Evolutionary conservation across 2,329 filamentous ascomycete species (phyloP).

Genomic region (Botrytis medusae): DNA sequence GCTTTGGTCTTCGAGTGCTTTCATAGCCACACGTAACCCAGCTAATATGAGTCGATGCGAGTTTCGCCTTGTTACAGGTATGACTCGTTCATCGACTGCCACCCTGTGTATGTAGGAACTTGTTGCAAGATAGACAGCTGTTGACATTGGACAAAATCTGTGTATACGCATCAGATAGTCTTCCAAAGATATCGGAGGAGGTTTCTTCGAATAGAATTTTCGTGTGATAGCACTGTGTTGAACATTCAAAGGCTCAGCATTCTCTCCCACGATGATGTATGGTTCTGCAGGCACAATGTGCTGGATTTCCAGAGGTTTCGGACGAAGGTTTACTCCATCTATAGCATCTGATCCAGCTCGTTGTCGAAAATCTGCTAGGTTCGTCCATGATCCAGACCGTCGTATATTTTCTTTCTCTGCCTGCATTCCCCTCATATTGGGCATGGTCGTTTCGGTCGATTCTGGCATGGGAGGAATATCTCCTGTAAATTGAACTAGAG

Average conservation of each 20-base stretch:
- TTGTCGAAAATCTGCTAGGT: constrained; percentile 36
- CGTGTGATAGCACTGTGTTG: constrained; percentile 85
- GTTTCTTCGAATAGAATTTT: constrained; percentile 88
- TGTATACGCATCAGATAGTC: constrained; percentile 87
- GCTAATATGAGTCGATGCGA: constrained; percentile 84
- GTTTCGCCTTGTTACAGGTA: constrained; percentile 80
- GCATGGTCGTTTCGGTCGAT: constrained; percentile 60
- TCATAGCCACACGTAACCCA: constrained; percentile 84
- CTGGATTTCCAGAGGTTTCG: constrained; percentile 35
- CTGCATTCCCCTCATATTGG: constrained; percentile 63
- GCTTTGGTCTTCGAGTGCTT: constrained; percentile 88
- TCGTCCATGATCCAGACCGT: constrained; percentile 55
- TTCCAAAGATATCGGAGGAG: constrained; percentile 77
- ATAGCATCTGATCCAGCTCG: constrained; percentile 44
- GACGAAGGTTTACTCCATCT: constrained; percentile 55
- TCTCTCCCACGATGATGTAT: constrained; percentile 63
- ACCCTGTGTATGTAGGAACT: constrained; percentile 85
- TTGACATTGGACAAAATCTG: constrained; percentile 88
- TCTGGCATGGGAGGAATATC: constrained; percentile 73
- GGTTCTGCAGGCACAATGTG: constrained; percentile 41
- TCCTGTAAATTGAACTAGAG: constrained; percentile 51
- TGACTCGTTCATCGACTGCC: constrained; percentile 71
- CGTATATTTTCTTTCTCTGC: constrained; percentile 61
- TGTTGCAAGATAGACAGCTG: constrained; percentile 87
- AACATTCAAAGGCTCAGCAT: constrained; percentile 69